Conservation (phyloP, 2,329 filamentous ascomycete genomes). For the Metarhizium sp. region DNA sequence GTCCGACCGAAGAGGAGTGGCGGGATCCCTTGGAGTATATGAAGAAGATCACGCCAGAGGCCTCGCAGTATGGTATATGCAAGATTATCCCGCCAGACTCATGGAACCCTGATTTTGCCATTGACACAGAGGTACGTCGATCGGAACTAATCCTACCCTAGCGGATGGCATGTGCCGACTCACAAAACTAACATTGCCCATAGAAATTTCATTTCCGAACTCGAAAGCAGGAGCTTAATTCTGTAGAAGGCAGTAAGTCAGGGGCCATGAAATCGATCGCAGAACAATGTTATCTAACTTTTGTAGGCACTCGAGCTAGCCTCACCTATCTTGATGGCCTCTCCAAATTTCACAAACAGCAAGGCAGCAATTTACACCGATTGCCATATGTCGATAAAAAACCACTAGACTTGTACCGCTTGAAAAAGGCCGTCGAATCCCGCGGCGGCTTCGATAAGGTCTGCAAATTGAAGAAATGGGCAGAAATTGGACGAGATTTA, state of each 20-base stretch:
- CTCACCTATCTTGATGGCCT: constrained; percentile 93
- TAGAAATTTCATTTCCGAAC: constrained; percentile 96
- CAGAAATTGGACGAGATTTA: constrained; percentile 90
- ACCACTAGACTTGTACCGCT: constrained; percentile 84
- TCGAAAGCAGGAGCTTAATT: constrained; percentile 92
- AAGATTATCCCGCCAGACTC: constrained; percentile 89
- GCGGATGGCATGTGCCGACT: neutral
- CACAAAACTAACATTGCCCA: neutral
- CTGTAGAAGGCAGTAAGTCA: constrained; percentile 86
- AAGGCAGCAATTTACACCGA: constrained; percentile 86
- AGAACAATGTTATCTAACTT: neutral
- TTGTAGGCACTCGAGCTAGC: constrained; percentile 79
- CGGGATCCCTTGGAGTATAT: constrained; percentile 91
- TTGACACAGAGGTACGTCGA: constrained; percentile 76
- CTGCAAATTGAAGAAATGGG: constrained; percentile 98
- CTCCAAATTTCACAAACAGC: constrained; percentile 92
- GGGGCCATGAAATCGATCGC: neutral
- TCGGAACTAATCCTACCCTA: constrained; percentile 3
- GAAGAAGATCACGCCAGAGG: constrained; percentile 80
- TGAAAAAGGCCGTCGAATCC: constrained; percentile 94
- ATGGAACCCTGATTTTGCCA: constrained; percentile 93
- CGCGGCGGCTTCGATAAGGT: constrained; percentile 93
- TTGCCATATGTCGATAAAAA: constrained; percentile 97
- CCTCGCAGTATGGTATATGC: constrained; percentile 80
- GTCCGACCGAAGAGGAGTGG: constrained; percentile 88